phyloP scores from a whole-genome alignment of 768 basidiomycete species.

The Pisolithus microcarpus region DNA sequence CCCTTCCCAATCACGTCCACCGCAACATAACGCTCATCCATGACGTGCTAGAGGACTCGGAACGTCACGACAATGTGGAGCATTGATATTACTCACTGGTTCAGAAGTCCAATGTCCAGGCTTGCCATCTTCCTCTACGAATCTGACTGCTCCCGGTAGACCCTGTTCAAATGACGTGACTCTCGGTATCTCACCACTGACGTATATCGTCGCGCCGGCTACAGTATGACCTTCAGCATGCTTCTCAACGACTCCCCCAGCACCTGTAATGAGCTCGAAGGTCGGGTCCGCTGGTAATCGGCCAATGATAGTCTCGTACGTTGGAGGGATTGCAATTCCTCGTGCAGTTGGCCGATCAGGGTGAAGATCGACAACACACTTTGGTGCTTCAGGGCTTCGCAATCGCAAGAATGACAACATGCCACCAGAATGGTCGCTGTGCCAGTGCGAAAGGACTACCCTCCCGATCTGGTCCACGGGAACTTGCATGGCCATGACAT shows the following conservation, averaged over 20 bases:
- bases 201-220: constrained; percentile 56
- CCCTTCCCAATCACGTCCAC: constrained; percentile 80
- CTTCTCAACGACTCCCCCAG: constrained; percentile 50
- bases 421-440: constrained; percentile 69
- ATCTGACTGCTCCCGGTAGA: constrained; percentile 59
- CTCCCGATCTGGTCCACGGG: constrained; percentile 49
- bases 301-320: constrained; percentile 48
- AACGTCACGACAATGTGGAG: constrained; percentile 1
- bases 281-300: constrained; percentile 65
- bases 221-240: constrained; percentile 58
- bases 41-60: constrained; percentile 46
- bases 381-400: constrained; percentile 24
- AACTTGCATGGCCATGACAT: constrained; percentile 52
- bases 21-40: constrained; percentile 76
- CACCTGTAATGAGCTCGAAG: constrained; percentile 53
- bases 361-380: constrained; percentile 64
- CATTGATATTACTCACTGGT: constrained; percentile 32
- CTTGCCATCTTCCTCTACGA: constrained; percentile 31
- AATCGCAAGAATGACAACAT: constrained; percentile 56
- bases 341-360: constrained; percentile 67
- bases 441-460: constrained; percentile 76
- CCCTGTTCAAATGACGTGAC: constrained; percentile 64
- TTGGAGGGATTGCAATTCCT: constrained; percentile 64
- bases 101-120: constrained; percentile 45
- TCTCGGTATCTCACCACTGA: constrained; percentile 77